Percentiles rank a stretch among this genome's conserved stretches.
Conservation (phyloP, 2,329 filamentous ascomycete species). For the Pseudocercospora eumusae region DNA sequence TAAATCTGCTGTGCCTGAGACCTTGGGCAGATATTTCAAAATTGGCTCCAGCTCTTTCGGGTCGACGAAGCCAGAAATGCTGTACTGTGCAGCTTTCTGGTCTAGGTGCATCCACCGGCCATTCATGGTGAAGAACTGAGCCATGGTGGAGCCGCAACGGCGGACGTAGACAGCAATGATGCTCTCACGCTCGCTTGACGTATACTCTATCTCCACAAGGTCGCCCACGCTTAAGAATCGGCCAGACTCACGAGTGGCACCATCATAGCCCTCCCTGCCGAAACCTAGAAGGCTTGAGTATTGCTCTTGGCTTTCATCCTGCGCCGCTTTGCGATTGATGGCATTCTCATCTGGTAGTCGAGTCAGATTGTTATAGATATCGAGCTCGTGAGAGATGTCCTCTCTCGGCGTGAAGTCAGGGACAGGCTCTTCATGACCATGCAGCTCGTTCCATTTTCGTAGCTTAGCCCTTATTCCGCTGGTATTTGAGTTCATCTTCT, state of each 20-base stretch:
- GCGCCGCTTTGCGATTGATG: slow-evolving; percentile 28
- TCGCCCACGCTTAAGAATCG: slow-evolving; percentile 49
- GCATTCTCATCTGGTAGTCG: slow-evolving; percentile 35
- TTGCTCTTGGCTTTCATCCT: slow-evolving; percentile 31
- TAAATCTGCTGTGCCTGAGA: slow-evolving; percentile 38
- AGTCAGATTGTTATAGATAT: slow-evolving; percentile 36
- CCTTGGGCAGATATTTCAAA: slow-evolving; percentile 54
- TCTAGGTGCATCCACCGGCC: slow-evolving; percentile 51
- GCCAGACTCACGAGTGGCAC: slow-evolving; percentile 38
- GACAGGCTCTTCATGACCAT: slow-evolving; percentile 34
- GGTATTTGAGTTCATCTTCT: slow-evolving; percentile 15
- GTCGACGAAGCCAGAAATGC: slow-evolving; percentile 53
- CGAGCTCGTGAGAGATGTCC: slow-evolving; percentile 31
- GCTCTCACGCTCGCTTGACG: slow-evolving; percentile 40
- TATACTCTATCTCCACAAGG: slow-evolving; percentile 50
- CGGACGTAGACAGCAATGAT: slow-evolving; percentile 54
- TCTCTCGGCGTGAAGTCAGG: slow-evolving; percentile 21
- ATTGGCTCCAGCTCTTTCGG: slow-evolving; percentile 50
- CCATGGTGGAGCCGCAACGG: slow-evolving; percentile 12
- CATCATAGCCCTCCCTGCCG: slow-evolving; percentile 37
- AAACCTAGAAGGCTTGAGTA: slow-evolving; percentile 25
- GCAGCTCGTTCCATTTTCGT: slow-evolving; percentile 48
- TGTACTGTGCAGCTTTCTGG: slow-evolving; percentile 48
- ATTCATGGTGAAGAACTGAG: slow-evolving; percentile 54
- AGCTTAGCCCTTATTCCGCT: slow-evolving; percentile 42